These are phyloP conservation scores for Besnoitia besnoiti DNA, from an alignment of 169 alveolate genomes.

Conservation along the genomic window DNA sequence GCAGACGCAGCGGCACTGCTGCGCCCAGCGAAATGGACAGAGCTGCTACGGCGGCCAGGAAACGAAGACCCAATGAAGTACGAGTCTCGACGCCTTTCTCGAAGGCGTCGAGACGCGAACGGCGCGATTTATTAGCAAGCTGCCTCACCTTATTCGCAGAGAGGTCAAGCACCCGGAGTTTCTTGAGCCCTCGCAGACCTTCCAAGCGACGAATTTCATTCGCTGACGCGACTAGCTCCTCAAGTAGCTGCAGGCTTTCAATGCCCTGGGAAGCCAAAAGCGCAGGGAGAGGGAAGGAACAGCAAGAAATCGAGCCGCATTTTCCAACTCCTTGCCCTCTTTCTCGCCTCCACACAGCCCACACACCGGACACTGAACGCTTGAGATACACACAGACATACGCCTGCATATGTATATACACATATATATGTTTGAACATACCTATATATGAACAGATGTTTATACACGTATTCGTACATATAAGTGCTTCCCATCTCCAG, in stretches of 20 bases:
- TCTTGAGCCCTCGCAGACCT: neutral
- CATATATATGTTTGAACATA: neutral
- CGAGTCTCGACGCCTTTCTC: too few relatives aligned
- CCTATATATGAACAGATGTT: too few relatives aligned
- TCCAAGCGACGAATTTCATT: neutral
- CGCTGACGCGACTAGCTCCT: conserved; percentile 2
- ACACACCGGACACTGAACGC: neutral
- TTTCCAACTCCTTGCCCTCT: neutral
- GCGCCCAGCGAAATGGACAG: too few relatives aligned
- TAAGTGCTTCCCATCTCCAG: too few relatives aligned
- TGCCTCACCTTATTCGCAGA: conserved; percentile 15
- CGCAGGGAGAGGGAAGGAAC: neutral
- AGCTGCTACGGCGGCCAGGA: too few relatives aligned
- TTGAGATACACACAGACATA: neutral
- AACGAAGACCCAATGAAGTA: too few relatives aligned
- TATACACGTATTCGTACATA: neutral
- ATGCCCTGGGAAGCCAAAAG: neutral
- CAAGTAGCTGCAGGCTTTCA: neutral
- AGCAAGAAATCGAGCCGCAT: neutral
- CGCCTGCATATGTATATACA: neutral
- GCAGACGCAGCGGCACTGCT: too few relatives aligned
- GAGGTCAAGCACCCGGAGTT: neutral
- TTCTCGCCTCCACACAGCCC: neutral
- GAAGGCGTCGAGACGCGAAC: neutral
- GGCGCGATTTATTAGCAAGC: neutral